These are phyloP conservation scores for Fremontodendron californicum DNA, from an alignment of 345 rosid genomes.

Conservation along the genomic window DNA sequence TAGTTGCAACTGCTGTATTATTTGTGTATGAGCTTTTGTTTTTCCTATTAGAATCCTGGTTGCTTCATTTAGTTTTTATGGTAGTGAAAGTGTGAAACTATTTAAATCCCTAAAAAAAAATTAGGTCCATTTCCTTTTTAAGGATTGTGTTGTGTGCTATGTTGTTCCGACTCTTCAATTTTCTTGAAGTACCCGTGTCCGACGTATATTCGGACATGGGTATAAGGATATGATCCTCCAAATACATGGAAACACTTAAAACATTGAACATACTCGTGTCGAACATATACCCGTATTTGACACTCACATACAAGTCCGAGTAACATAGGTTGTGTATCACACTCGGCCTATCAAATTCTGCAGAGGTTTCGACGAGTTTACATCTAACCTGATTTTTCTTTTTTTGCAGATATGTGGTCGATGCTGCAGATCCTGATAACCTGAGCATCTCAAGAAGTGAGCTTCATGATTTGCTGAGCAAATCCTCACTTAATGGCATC, in stretches of 20 bases:
- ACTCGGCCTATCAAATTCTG: not conserved
- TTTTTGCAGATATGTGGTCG: conserved; percentile 66
- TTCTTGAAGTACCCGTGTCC: too few species aligned
- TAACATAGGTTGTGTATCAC: too few species aligned
- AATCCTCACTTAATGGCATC: conserved; percentile 73
- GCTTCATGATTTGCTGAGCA: conserved; percentile 76
- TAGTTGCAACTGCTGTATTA: not conserved
- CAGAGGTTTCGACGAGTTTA: not conserved
- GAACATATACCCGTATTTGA: too few species aligned
- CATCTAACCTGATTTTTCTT: not conserved
- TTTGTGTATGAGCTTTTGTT: not conserved
- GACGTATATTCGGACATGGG: too few species aligned
- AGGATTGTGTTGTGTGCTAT: not conserved
- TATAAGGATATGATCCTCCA: too few species aligned
- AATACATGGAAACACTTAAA: too few species aligned
- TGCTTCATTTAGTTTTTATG: not conserved
- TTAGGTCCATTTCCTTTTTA: not conserved
- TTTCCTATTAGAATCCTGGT: not conserved
- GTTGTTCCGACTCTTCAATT: not conserved
- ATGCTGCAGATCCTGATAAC: conserved; percentile 87
- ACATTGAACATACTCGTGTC: too few species aligned
- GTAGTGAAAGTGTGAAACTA: not conserved
- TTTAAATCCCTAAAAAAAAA: not conserved
- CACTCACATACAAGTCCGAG: too few species aligned
- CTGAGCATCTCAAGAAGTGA: conserved; percentile 71